phyloP scores from a whole-genome alignment of 73 alveolate genomes.

The Paramecium octaurelia region DNA sequence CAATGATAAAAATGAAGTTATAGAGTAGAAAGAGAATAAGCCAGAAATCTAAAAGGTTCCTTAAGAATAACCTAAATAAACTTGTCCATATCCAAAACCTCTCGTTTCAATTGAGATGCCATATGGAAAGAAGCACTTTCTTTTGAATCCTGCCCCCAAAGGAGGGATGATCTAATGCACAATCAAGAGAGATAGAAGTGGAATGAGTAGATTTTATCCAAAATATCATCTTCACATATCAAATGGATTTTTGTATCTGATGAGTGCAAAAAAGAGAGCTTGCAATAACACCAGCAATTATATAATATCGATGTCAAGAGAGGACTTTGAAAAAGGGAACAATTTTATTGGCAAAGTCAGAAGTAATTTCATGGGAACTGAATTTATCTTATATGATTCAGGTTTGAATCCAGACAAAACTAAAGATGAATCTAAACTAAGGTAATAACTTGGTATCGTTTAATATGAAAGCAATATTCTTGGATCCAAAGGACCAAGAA shows the following conservation, averaged over 20 bases:
- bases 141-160: conserved; percentile 56
- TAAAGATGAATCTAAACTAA: conserved; percentile 60
- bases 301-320: conserved; percentile 74
- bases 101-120: not conserved
- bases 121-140: conserved; percentile 62
- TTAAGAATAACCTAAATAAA: conserved; percentile 14
- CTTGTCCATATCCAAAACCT: conserved; percentile 50
- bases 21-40: not conserved
- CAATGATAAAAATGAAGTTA: not conserved
- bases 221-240: conserved; percentile 78
- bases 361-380: conserved; percentile 91
- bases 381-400: conserved; percentile 75
- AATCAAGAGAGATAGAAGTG: conserved; percentile 78
- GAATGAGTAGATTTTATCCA: conserved; percentile 79
- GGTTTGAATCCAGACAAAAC: conserved; percentile 86
- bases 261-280: conserved; percentile 84
- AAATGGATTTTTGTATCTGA: conserved; percentile 80
- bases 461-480: conserved; percentile 84
- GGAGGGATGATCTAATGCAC: conserved; percentile 77
- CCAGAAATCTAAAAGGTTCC: not conserved
- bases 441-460: conserved; percentile 78
- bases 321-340: conserved; percentile 66
- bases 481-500: conserved; percentile 91
- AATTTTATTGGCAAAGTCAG: conserved; percentile 84
- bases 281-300: conserved; percentile 81